Evolutionary conservation across 2,329 filamentous ascomycete genomes (phyloP), one percentile per base, ranked within the genome.

Genomic region (Myriosclerotinia duriaeana): DNA sequence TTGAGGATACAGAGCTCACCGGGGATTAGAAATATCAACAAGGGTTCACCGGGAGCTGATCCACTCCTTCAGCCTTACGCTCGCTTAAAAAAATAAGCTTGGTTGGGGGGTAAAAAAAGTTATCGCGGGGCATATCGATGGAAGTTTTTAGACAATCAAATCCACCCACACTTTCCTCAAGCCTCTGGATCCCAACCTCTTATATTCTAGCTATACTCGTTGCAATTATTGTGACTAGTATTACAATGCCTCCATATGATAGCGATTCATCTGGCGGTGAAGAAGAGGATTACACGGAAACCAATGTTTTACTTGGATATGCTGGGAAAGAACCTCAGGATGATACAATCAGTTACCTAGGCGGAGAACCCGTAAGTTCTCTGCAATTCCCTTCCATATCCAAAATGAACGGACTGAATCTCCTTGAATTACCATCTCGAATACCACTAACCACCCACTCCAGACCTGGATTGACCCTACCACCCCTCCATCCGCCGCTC

Each of bases 231-330:
- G 26, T n/a, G 14, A 20, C 4, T 44, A 20, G 2, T 59, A 4
- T 14, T 20, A 38, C 7, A 20, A 93, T 93, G 90, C 83, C 89
- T 66, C 83, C 87, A 20, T 96, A 96, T 80, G 92, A 97, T 73
- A 96, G 91, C 76, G 93, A 97, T 74, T 92, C 89, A 1, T 94
- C 91, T 0, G 80, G 82, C 48, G 90, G 86, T 53, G 88, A 87
- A 66, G 84, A 87, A 17, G 85, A 86, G 7, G 84, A 87, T 56
- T 92, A 87, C 69, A 89, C 88, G 22, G 89, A 92, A 77, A 98
- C 95, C 8, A 92, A 90, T 71, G 93, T 97, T 2, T 85, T 97
- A 1, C 84, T 99, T 15, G 95, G 95, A 5, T 99, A 96, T 77
- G 91, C 92, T 3, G 90, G 91, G 1, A 87, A 88, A 76, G 91